Percentiles rank a stretch among this genome's conserved stretches.
Evolutionary conservation across 257 asterid genomes (phyloP).

Genomic region (Asclepias syriaca): DNA sequence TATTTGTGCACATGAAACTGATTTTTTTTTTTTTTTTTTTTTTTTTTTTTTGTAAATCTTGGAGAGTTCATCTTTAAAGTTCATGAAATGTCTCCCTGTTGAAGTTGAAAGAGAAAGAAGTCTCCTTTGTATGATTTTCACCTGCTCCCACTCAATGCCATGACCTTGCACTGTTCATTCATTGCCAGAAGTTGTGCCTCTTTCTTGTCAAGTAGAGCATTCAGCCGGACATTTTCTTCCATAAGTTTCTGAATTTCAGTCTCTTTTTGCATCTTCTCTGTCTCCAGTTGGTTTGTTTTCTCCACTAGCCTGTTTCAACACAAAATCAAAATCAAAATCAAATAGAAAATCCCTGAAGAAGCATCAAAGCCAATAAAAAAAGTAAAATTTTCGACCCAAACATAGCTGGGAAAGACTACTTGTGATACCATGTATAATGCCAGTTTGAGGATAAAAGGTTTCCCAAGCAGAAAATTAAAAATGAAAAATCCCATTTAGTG

Average conservation of each 20-base stretch:
- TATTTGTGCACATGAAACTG: constrained; percentile 3
- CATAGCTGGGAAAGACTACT: not conserved
- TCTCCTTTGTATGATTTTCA: constrained; percentile 8
- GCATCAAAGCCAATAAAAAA: constrained; percentile 1
- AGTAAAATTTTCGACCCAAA: not conserved
- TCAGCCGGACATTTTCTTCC: constrained; percentile 81
- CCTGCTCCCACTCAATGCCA: constrained; percentile 54
- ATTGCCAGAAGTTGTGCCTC: constrained; percentile 97
- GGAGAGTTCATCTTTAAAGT: constrained; percentile 11
- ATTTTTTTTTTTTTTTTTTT: too few species aligned
- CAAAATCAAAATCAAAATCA: constrained; percentile 17
- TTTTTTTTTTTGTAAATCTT: constrained; percentile 1
- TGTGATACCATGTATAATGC: not conserved
- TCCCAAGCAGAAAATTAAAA: not conserved
- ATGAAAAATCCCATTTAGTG: not conserved
- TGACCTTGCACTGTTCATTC: constrained; percentile 97
- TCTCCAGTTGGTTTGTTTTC: constrained; percentile 77
- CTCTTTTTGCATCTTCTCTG: constrained; percentile 88
- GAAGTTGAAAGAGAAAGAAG: constrained; percentile 13
- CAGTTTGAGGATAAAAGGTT: too few species aligned
- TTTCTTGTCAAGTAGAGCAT: constrained; percentile 78
- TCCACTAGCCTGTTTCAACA: constrained; percentile 59
- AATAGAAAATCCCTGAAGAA: not conserved
- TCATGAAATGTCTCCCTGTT: constrained; percentile 13
- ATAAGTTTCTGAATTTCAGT: constrained; percentile 79